phyloP scores from a whole-genome alignment of 202 grass and related monocot species.

The Schoenoplectus tabernaemontani region DNA sequence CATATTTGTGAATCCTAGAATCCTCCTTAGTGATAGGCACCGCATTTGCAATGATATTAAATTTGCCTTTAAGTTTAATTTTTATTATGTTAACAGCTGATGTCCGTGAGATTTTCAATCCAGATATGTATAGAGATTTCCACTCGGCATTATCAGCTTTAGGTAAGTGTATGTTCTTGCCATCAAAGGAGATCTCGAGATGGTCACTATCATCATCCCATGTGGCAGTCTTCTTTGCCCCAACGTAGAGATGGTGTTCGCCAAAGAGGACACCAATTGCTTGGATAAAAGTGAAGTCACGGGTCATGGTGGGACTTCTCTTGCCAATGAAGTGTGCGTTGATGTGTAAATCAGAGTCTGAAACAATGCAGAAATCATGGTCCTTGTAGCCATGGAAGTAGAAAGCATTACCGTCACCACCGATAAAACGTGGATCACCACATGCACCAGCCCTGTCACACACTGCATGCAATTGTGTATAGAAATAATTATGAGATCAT shows the following conservation, averaged over 20 bases:
- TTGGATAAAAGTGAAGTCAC: slow-evolving; percentile 57
- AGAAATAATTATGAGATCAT: not conserved
- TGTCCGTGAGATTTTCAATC: slow-evolving; percentile 21
- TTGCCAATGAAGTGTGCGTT: slow-evolving; percentile 80
- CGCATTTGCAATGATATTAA: slow-evolving; percentile 34
- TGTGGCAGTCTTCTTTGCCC: slow-evolving; percentile 4
- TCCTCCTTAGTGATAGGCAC: slow-evolving; percentile 56
- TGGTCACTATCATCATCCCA: slow-evolving; percentile 44
- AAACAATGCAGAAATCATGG: slow-evolving; percentile 38
- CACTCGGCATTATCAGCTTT: slow-evolving; percentile 10
- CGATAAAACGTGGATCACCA: slow-evolving; percentile 36
- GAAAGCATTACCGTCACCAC: slow-evolving; percentile 34
- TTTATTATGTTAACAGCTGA: slow-evolving; percentile 16
- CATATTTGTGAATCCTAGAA: slow-evolving; percentile 44
- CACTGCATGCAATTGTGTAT: not conserved
- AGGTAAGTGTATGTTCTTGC: slow-evolving; percentile 23
- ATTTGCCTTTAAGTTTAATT: slow-evolving; percentile 33
- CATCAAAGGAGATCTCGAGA: slow-evolving; percentile 33
- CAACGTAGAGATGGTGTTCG: slow-evolving; percentile 28
- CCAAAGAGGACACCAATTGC: slow-evolving; percentile 31
- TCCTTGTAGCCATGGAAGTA: slow-evolving; percentile 52
- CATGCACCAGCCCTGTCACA: slow-evolving; percentile 44
- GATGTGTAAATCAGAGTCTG: slow-evolving; percentile 56
- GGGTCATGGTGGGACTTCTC: slow-evolving; percentile 28
- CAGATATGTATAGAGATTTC: not conserved